A percentile compares a stretch with the other conserved stretches of the same genome.
phyloP scores from a whole-genome alignment of 2,329 filamentous ascomycete genomes.

The Colletotrichum sp. region DNA sequence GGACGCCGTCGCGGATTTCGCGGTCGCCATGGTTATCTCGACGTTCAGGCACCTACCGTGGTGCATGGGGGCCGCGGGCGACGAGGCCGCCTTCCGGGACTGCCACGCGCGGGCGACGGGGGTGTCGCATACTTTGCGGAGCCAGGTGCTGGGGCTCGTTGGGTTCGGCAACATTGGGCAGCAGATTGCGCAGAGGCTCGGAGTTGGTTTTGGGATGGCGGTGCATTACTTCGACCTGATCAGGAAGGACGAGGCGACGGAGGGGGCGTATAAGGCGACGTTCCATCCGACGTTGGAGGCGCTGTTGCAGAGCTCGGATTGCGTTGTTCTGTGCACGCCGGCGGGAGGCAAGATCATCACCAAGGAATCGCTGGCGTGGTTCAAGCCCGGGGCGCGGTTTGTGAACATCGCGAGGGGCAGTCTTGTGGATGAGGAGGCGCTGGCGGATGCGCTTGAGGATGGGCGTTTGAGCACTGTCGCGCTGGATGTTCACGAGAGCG shows the following conservation, averaged over 20 bases:
- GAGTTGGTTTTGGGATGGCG: constrained; percentile 66
- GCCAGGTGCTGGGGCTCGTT: constrained; percentile 66
- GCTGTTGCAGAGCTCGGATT: constrained; percentile 60
- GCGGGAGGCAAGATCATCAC: constrained; percentile 55
- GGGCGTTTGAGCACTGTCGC: constrained; percentile 57
- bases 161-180: constrained; percentile 72
- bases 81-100: constrained; percentile 49
- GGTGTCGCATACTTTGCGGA: constrained; percentile 66
- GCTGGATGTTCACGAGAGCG: constrained; percentile 67
- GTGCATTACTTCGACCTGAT: constrained; percentile 67
- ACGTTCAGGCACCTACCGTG: constrained; percentile 72
- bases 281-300: constrained; percentile 55
- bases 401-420: constrained; percentile 71
- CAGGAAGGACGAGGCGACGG: constrained; percentile 48
- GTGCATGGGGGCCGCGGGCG: constrained; percentile 51
- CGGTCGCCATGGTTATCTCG: constrained; percentile 70
- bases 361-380: constrained; percentile 46
- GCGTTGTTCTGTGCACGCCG: constrained; percentile 66
- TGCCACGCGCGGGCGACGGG: constrained; percentile 65
- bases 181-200: constrained; percentile 58
- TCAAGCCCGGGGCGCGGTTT: constrained; percentile 61
- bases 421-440: constrained; percentile 67
- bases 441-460: constrained; percentile 61
- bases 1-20: constrained; percentile 75
- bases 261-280: constrained; percentile 44